Conservation (phyloP, 495 filamentous ascomycete genomes). For the Hypoxylon fragiforme region DNA sequence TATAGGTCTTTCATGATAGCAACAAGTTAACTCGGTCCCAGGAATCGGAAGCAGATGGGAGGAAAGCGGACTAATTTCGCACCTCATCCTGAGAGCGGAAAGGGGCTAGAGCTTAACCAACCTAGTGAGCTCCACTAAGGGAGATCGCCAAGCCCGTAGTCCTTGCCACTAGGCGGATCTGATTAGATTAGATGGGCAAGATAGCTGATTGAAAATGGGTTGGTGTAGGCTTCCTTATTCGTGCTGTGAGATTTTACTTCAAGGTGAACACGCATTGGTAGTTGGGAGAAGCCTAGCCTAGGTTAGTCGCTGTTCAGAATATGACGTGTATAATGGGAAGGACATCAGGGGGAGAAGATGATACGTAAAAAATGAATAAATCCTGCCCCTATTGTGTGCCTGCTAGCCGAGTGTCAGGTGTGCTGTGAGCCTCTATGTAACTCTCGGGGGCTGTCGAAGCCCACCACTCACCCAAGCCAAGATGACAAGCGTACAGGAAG, state of each 20-base stretch:
- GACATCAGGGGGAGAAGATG: too few relatives aligned
- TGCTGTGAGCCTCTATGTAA: background rate
- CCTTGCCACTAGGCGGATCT: slow-evolving; percentile 4
- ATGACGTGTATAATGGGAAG: too few relatives aligned
- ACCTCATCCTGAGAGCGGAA: background rate
- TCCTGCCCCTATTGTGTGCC: too few relatives aligned
- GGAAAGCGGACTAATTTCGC: background rate
- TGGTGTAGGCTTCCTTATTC: background rate
- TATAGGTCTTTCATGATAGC: background rate
- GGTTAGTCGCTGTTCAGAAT: too few relatives aligned
- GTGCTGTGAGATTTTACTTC: background rate
- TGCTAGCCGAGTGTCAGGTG: too few relatives aligned
- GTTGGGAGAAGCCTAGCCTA: background rate
- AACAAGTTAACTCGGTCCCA: background rate
- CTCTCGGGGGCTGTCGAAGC: background rate
- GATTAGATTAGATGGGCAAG: slow-evolving; percentile 9
- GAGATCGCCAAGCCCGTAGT: slow-evolving; percentile 5
- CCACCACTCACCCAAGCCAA: background rate
- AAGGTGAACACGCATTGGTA: background rate
- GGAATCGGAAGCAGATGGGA: background rate
- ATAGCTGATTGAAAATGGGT: background rate
- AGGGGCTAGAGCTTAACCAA: background rate
- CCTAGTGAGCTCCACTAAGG: background rate
- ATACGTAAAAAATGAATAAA: too few relatives aligned
- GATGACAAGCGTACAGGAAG: background rate